These are phyloP conservation scores for Trametopsis cervina DNA, from an alignment of 768 basidiomycete genomes.

Conservation along the genomic window DNA sequence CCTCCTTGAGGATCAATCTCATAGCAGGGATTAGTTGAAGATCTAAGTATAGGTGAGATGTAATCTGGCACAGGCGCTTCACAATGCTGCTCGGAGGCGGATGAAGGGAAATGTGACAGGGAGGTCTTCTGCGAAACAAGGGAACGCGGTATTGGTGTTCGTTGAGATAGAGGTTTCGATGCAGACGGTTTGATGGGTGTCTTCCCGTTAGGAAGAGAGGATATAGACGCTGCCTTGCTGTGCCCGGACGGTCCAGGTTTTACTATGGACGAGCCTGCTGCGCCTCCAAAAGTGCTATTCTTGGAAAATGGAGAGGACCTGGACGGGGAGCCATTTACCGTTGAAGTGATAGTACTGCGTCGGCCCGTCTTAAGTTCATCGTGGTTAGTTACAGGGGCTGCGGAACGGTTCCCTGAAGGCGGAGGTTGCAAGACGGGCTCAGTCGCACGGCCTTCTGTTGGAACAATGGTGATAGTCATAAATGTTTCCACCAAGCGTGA, in stretches of 20 bases:
- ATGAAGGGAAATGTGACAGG: not conserved
- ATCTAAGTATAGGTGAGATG: constrained; percentile 71
- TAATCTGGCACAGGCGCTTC: constrained; percentile 46
- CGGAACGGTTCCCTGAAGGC: not conserved
- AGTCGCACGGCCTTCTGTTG: constrained; percentile 3
- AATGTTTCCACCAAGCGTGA: constrained; percentile 78
- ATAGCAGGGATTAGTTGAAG: constrained; percentile 82
- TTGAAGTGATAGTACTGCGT: not conserved
- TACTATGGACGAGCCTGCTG: constrained; percentile 3
- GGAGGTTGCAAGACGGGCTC: not conserved
- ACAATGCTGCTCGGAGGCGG: constrained; percentile 2
- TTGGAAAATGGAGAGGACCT: constrained; percentile 7
- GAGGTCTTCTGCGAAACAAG: constrained; percentile 3
- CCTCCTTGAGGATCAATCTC: constrained; percentile 44
- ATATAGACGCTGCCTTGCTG: constrained; percentile 10
- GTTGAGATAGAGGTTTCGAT: constrained; percentile 15
- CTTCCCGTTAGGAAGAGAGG: constrained; percentile 6
- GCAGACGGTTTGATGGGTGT: constrained; percentile 10
- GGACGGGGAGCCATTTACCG: constrained; percentile 11
- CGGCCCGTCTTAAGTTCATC: not conserved
- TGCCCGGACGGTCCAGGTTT: not conserved
- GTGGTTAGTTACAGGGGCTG: not conserved
- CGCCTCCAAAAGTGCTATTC: constrained; percentile 6
- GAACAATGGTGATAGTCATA: constrained; percentile 45
- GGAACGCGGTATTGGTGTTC: constrained; percentile 6